A percentile compares a stretch with the other conserved stretches of the same genome.
Evolutionary conservation across 2,329 filamentous ascomycete genomes (phyloP).

Genomic region (Hysterium pulicare): DNA sequence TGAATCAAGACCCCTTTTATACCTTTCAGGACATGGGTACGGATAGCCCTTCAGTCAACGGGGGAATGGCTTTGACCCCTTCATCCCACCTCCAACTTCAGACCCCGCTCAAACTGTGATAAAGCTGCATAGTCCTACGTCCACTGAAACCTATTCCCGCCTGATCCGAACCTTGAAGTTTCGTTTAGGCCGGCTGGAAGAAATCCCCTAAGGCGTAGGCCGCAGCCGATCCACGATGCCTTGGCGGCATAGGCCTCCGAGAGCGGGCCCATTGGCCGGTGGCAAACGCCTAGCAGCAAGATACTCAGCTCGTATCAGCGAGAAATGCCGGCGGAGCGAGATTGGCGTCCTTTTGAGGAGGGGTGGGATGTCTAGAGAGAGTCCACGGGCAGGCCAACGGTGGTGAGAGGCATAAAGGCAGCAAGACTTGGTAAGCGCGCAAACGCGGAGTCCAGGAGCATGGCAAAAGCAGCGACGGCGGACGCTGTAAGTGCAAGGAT

Average conservation of each 20-base stretch:
- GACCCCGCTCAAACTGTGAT: constrained; percentile 39
- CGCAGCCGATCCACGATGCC: constrained; percentile 34
- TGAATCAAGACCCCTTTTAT: constrained; percentile 36
- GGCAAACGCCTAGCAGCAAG: constrained; percentile 21
- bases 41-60: constrained; percentile 22
- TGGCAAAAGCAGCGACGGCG: constrained; percentile 34
- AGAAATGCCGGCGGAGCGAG: constrained; percentile 24
- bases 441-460: constrained; percentile 30
- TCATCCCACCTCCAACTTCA: constrained; percentile 29
- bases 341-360: constrained; percentile 25
- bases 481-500: constrained; percentile 38
- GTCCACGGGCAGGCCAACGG: constrained; percentile 23
- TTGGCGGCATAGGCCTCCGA: constrained; percentile 20
- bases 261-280: constrained; percentile 30
- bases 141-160: constrained; percentile 35
- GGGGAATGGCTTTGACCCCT: constrained; percentile 32
- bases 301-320: constrained; percentile 29
- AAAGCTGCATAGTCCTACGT: constrained; percentile 37
- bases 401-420: constrained; percentile 31
- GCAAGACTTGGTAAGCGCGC: constrained; percentile 36
- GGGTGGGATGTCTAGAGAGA: constrained; percentile 21
- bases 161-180: constrained; percentile 31
- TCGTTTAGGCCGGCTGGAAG: constrained; percentile 34
- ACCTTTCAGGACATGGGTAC: constrained; percentile 20
- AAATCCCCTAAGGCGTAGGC: constrained; percentile 23